Percentiles rank a stretch among this genome's conserved stretches.
Conservation (phyloP, 1,139 yeast species). For the Hansenula anomala region DNA sequence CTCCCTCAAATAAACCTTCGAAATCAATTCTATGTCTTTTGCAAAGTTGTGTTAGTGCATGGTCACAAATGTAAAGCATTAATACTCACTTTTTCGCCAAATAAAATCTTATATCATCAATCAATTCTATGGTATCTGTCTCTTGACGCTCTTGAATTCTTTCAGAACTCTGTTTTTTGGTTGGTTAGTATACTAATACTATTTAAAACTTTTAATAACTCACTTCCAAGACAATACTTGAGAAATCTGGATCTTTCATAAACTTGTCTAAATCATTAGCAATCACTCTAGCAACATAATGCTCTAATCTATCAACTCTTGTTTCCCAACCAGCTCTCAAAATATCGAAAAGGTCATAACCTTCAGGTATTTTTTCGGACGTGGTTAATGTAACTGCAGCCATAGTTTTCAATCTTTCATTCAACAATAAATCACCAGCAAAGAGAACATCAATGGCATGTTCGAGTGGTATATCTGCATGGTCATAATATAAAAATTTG, state of each 20-base stretch:
- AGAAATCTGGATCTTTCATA: slow-evolving; percentile 31
- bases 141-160: slow-evolving; percentile 60
- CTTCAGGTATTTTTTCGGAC: slow-evolving; percentile 22
- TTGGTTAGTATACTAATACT: background rate
- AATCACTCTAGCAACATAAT: slow-evolving; percentile 52
- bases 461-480: slow-evolving; percentile 44
- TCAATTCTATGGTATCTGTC: slow-evolving; percentile 72
- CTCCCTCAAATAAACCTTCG: slow-evolving; percentile 21
- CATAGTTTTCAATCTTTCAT: slow-evolving; percentile 60
- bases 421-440: slow-evolving; percentile 57
- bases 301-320: slow-evolving; percentile 60
- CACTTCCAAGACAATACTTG: slow-evolving; percentile 30
- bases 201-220: too few species aligned
- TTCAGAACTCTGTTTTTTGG: slow-evolving; percentile 53
- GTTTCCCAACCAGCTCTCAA: slow-evolving; percentile 66
- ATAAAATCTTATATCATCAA: slow-evolving; percentile 73
- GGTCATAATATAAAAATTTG: slow-evolving; percentile 57
- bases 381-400: slow-evolving; percentile 59
- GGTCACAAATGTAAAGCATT: too few species aligned
- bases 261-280: slow-evolving; percentile 45
- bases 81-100: slow-evolving; percentile 42
- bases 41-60: background rate
- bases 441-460: slow-evolving; percentile 50
- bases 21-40: slow-evolving; percentile 20
- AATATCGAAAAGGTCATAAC: slow-evolving; percentile 46